These are phyloP conservation scores for Ligustrum vulgare DNA, from an alignment of 257 asterid species.

Conservation along the genomic window DNA sequence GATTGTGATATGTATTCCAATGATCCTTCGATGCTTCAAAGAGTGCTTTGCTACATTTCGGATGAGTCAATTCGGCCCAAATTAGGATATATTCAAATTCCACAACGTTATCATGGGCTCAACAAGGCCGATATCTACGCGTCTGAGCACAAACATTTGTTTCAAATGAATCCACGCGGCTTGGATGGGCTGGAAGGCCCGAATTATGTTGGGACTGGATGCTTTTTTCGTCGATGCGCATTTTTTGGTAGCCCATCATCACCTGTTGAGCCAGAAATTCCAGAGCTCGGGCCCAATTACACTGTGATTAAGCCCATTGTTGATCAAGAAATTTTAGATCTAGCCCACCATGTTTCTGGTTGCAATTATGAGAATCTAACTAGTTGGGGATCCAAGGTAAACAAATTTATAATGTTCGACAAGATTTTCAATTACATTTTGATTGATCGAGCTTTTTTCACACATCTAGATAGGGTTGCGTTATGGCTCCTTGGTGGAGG, in stretches of 20 bases:
- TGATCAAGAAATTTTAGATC: constrained; percentile 20
- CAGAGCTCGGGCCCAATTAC: constrained; percentile 44
- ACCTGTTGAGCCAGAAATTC: constrained; percentile 35
- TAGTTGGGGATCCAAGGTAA: constrained; percentile 73
- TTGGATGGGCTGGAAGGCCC: constrained; percentile 75
- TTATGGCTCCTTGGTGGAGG: constrained; percentile 82
- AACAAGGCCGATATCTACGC: constrained; percentile 65
- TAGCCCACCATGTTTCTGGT: constrained; percentile 56
- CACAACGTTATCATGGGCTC: constrained; percentile 64
- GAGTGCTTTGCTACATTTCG: constrained; percentile 43
- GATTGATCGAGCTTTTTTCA: background rate
- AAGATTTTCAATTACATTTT: no score
- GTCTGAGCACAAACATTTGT: constrained; percentile 47
- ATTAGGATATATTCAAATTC: constrained; percentile 66
- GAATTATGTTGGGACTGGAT: constrained; percentile 65
- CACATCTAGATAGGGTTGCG: constrained; percentile 58
- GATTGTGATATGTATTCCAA: constrained; percentile 88
- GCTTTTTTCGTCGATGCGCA: constrained; percentile 60
- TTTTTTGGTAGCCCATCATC: constrained; percentile 60
- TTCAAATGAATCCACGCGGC: constrained; percentile 49
- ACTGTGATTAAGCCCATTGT: constrained; percentile 38
- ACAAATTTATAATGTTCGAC: background rate
- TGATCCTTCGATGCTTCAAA: constrained; percentile 56
- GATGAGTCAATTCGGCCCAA: constrained; percentile 38
- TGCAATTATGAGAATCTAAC: constrained; percentile 57